Base-by-base conservation (phyloP, 2,329 filamentous ascomycete species). In the Cordyceps tenuipes region DNA sequence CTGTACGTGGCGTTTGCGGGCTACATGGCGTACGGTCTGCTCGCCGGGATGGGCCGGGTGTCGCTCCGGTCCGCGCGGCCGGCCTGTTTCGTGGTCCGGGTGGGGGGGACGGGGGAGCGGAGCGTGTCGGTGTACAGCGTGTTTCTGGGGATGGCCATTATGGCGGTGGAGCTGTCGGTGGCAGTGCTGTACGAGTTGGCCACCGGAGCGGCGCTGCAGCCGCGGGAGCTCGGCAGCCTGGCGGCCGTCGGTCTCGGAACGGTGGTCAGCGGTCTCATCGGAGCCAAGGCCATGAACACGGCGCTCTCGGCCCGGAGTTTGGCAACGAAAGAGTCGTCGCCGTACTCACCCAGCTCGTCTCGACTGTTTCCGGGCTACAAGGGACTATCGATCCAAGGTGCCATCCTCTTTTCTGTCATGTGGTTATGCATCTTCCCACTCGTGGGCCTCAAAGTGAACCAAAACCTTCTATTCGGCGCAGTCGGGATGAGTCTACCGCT, bases 341-440 rank as follows among this genome's bases (percentile, higher is more conserved):
- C 39, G 13, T 26, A 21, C 13, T 26, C 8, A 39, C 3, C 7
- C 3, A 31, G 34, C 15, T 23, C 53, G 8, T 19, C 19, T 6
- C 57, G 57, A 21, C 29, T 59, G n/a, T 51, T 52, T 26, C 57
- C 57, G 5, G 26, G 17, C 6, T 59, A 55, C 44, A 62, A 46
- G n/a, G 60, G 60, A 23, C 47, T 62, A 19, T 62, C 60, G 2
- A 52, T 62, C 17, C 60, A 62, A 48, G 60, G 56, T 3, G 60
- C 49, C 44, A 36, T 60, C 1, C 60, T 62, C 9, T 59, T 59
- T 15, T 48, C 56, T 13, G 26, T 15, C 3, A 1, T 39, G 3
- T 62, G 55, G 55, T 15, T 62, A 13, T 6, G 5, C 3, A n/a
- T 59, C n/a, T 41, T 34, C 29, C 44, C 21, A 3, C 4, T 19